These are phyloP conservation scores for Sarcomyxa edulis DNA, from an alignment of 768 basidiomycete species.

Conservation along the genomic window DNA sequence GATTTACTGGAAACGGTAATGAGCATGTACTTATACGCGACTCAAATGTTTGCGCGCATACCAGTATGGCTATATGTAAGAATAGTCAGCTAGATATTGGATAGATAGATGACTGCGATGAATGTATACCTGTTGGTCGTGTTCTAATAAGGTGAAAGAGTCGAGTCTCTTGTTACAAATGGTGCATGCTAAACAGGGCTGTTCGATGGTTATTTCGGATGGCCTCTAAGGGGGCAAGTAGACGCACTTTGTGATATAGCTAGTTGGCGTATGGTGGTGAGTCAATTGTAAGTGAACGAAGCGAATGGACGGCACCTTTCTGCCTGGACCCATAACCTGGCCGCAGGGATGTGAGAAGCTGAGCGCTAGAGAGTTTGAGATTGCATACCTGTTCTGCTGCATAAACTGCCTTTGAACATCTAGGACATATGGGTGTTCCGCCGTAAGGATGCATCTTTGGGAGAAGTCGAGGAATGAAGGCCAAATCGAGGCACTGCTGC, in stretches of 20 bases:
- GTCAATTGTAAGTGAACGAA: slow-evolving; percentile 4
- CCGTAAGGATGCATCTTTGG: slow-evolving; percentile 65
- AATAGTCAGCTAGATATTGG: background rate
- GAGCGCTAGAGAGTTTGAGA: slow-evolving; percentile 3
- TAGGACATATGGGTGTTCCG: slow-evolving; percentile 66
- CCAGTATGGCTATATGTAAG: slow-evolving; percentile 44
- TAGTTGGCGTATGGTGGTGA: slow-evolving; percentile 27
- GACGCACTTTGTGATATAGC: slow-evolving; percentile 74
- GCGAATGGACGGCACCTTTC: slow-evolving; percentile 52
- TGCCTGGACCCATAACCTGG: slow-evolving; percentile 81
- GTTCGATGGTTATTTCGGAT: slow-evolving; percentile 1
- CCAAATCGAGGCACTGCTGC: background rate
- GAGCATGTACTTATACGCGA: too few relatives aligned
- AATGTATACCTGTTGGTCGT: slow-evolving; percentile 74
- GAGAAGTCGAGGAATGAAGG: slow-evolving; percentile 3
- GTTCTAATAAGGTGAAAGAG: slow-evolving; percentile 72
- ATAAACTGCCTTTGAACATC: slow-evolving; percentile 75
- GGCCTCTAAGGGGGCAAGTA: background rate
- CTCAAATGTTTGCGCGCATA: too few relatives aligned
- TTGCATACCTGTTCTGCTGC: slow-evolving; percentile 76
- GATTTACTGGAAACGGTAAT: slow-evolving; percentile 50
- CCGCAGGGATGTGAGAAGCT: slow-evolving; percentile 3
- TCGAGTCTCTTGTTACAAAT: slow-evolving; percentile 76
- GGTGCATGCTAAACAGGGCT: slow-evolving; percentile 80
- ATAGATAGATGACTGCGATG: background rate